phyloP scores from a whole-genome alignment of 495 filamentous ascomycete genomes.

The Talaromyces trachyspermus region DNA sequence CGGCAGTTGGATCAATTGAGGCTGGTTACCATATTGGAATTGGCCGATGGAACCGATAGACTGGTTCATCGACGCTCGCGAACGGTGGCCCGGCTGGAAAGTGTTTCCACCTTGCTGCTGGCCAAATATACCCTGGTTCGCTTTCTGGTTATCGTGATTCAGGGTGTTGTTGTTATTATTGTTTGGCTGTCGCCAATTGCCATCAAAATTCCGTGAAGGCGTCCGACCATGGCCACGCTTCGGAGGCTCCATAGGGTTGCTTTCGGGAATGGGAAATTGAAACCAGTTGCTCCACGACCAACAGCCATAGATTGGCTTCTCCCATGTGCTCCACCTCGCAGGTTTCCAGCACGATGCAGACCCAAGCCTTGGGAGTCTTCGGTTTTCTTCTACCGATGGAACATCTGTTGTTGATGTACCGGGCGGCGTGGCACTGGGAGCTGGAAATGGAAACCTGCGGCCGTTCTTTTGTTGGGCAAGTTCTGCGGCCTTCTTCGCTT shows the following conservation, averaged over 20 bases:
- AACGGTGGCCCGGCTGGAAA: constrained; percentile 90
- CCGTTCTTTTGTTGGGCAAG: constrained; percentile 95
- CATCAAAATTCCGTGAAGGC: constrained; percentile 87
- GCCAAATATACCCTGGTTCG: constrained; percentile 58
- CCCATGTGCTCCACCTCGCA: constrained; percentile 47
- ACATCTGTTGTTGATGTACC: constrained; percentile 36
- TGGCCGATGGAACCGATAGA: constrained; percentile 76
- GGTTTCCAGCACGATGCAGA: constrained; percentile 41
- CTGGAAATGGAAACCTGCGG: constrained; percentile 93
- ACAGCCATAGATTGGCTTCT: constrained; percentile 67
- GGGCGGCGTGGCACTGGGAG: constrained; percentile 54
- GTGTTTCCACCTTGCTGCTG: constrained; percentile 49
- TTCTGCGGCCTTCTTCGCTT: constrained; percentile 97
- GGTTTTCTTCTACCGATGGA: constrained; percentile 33
- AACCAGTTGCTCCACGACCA: constrained; percentile 54
- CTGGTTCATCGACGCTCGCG: constrained; percentile 76
- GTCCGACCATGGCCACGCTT: constrained; percentile 73
- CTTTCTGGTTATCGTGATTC: constrained; percentile 45
- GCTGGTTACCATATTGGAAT: constrained; percentile 85
- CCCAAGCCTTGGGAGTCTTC: constrained; percentile 33
- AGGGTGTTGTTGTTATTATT: constrained; percentile 59
- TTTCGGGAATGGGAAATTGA: constrained; percentile 69
- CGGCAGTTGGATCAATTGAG: constrained; percentile 80
- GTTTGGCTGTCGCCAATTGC: constrained; percentile 92
- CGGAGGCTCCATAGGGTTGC: constrained; percentile 54